Evolutionary conservation across 495 filamentous ascomycete genomes (phyloP).

Genomic region (Neurospora tetrasperma): DNA sequence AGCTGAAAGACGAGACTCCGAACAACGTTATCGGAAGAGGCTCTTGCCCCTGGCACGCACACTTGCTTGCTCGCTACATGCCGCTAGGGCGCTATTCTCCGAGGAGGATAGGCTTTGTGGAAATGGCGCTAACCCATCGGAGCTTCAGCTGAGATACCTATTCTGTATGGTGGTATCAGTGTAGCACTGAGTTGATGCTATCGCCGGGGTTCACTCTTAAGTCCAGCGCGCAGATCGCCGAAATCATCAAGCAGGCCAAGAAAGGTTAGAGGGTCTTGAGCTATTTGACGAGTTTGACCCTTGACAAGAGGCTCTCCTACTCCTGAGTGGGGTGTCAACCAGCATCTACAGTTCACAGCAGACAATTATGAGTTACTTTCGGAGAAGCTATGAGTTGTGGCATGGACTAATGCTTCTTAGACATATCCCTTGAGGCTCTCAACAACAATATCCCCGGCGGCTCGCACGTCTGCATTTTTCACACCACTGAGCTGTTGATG

Average conservation of each 20-base stretch:
- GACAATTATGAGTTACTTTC: neutral
- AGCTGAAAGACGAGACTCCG: neutral
- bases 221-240: neutral
- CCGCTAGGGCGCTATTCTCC: neutral
- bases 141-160: neutral
- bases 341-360: conserved; percentile 2
- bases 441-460: neutral
- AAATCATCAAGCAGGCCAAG: conserved; percentile 1
- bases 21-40: neutral
- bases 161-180: neutral
- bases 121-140: neutral
- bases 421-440: conserved; percentile 1
- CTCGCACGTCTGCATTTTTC: neutral
- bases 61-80: neutral
- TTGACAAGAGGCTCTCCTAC: neutral
- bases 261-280: neutral
- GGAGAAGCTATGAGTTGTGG: neutral
- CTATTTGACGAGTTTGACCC: neutral
- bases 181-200: neutral
- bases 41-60: neutral
- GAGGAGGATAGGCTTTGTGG: neutral
- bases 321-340: neutral
- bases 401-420: neutral
- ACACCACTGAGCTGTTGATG: neutral
- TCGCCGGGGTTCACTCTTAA: neutral